Evolutionary conservation across 2,329 filamentous ascomycete genomes (phyloP).

Genomic region (Leptosphaerulina australis): DNA sequence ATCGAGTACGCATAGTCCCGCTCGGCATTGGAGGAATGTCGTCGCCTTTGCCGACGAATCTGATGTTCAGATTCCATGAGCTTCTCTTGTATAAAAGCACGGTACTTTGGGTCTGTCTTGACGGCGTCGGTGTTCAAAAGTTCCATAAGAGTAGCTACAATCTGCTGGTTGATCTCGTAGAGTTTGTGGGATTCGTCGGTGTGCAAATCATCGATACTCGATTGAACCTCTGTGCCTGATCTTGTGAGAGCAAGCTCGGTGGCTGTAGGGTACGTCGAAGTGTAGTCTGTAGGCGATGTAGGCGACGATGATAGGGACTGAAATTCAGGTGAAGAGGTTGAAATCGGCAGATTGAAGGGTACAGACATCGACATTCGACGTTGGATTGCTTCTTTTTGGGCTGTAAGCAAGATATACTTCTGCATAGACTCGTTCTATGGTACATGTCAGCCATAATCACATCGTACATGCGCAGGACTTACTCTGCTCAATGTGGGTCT

Average conservation of each 20-base stretch:
- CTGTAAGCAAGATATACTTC: constrained; percentile 50
- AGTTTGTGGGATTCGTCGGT: constrained; percentile 53
- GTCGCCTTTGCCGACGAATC: constrained; percentile 51
- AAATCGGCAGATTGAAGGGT: constrained; percentile 41
- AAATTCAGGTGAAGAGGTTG: constrained; percentile 44
- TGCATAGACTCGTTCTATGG: constrained; percentile 43
- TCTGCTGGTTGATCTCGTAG: constrained; percentile 59
- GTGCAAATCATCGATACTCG: constrained; percentile 42
- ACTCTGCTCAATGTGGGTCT: constrained; percentile 34
- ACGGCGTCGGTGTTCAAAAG: constrained; percentile 61
- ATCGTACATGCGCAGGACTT: constrained; percentile 7
- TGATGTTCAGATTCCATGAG: constrained; percentile 62
- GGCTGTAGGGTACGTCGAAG: constrained; percentile 30
- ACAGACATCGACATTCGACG: constrained; percentile 48
- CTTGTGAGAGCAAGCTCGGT: constrained; percentile 34
- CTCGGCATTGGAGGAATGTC: constrained; percentile 45
- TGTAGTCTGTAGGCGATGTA: constrained; percentile 29
- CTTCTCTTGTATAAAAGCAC: constrained; percentile 58
- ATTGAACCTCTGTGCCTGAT: constrained; percentile 21
- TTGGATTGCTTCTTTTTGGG: constrained; percentile 50
- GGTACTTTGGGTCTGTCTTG: constrained; percentile 52
- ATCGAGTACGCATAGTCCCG: constrained; percentile 45
- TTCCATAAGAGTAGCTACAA: constrained; percentile 61
- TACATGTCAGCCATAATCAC: constrained; percentile 19
- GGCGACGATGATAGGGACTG: constrained; percentile 46